Evolutionary conservation across 148 eudicot species (phyloP).

Genomic region (Camellia japonica): DNA sequence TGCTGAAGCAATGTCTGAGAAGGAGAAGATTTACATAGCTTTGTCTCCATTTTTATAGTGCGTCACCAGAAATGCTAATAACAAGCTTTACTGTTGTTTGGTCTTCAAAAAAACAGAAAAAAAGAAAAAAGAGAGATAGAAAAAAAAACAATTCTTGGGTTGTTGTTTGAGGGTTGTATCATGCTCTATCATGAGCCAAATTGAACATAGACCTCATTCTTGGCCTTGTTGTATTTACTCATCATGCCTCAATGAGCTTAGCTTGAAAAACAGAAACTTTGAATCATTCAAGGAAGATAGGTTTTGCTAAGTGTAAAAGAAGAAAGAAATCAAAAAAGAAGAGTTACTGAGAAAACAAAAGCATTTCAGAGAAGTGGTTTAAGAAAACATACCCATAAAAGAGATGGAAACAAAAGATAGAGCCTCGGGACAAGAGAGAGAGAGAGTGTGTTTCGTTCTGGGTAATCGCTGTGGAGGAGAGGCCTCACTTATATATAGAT

Average conservation of each 20-base stretch:
- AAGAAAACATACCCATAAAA: neutral
- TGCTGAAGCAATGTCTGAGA: too few species aligned
- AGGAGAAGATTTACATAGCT: too few species aligned
- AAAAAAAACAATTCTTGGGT: neutral
- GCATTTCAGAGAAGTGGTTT: neutral
- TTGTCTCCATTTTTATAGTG: too few species aligned
- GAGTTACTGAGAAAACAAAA: neutral
- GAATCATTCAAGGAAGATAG: neutral
- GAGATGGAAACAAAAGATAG: neutral
- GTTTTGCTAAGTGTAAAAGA: neutral
- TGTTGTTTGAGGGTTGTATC: neutral
- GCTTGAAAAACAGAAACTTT: neutral
- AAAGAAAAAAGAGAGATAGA: neutral
- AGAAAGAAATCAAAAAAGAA: neutral
- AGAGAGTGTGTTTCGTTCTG: neutral
- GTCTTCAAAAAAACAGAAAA: neutral
- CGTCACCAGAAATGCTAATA: too few species aligned
- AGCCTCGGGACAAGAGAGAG: neutral
- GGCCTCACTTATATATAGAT: neutral
- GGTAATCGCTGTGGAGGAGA: conserved; percentile 4
- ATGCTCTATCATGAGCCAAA: conserved; percentile 36
- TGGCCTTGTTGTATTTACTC: conserved; percentile 21
- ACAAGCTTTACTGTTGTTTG: too few species aligned
- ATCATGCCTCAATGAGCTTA: neutral
- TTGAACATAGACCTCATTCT: conserved; percentile 26